Base-by-base conservation (phyloP, 805 yeast genomes). In the Nakazawaea wickerhamii region DNA sequence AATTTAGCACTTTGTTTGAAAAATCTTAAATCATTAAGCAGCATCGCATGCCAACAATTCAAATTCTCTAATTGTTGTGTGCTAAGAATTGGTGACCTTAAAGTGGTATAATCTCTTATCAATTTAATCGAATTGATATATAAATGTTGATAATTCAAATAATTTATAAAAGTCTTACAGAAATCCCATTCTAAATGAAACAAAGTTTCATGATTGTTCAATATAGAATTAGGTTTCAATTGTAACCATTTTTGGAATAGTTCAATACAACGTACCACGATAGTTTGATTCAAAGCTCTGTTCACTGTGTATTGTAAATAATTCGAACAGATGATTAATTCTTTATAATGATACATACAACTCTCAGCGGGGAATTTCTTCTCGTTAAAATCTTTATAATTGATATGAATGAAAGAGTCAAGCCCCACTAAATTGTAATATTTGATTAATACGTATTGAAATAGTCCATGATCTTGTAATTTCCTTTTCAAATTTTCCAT, bases 111-210 rank as follows among this genome's bases (percentile, higher is more conserved):
- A 5, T 20, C 19, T 6, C 50, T 46, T 10, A 57, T 10, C 7
- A 58, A 14, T n/a, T 32, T 27, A 5, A 39, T 22, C 4, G 51
- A 48, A 33, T 50, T 41, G 1, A 41, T 21, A 22, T 46, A 31
- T 9, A 57, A 32, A 21, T 49, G 41, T 27, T 56, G 51, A 42
- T 52, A 52, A 4, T 47, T 43, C 30, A 70, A 51, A 31, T 52
- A 57, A 5, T 45, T 43, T 3, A 58, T 25, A 0, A 61, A 36
- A 17, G 48, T 46, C 13, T 40, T 35, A 17, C 67, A 36, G 13
- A 71, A 57, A 4, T 57, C 57, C 19, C 48, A 38, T 41, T 70
- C 75, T 46, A 56, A 57, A 0, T 43, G 36, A 5, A 50, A 37
- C 17, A 59, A 42, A 7, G 19, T 11, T 14, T 35, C 32, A 17